These are phyloP conservation scores for Pulveroboletus sp. DNA, from an alignment of 768 basidiomycete species.

Conservation along the genomic window DNA sequence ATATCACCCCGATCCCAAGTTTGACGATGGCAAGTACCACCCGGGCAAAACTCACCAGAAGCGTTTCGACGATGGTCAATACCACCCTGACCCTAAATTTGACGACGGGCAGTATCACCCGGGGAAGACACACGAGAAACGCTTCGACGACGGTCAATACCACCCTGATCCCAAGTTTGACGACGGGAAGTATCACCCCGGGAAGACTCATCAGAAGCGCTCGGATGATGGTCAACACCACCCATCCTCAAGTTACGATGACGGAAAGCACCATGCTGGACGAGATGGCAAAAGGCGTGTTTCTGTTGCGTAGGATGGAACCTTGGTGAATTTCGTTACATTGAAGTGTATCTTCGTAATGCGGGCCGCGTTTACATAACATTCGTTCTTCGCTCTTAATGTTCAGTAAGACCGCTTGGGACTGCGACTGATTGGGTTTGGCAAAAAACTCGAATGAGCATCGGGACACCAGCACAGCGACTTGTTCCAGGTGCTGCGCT, in stretches of 20 bases:
- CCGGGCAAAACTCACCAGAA: no score
- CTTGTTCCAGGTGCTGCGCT: no score
- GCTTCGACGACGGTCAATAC: slow-evolving; percentile 14
- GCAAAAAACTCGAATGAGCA: no score
- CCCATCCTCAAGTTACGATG: background rate
- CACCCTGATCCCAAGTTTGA: background rate
- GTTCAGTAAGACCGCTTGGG: no score
- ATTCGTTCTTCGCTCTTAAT: no score
- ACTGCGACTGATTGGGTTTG: no score
- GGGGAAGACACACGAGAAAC: background rate
- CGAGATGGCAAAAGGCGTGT: no score
- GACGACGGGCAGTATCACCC: slow-evolving; percentile 7
- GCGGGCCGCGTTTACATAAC: no score
- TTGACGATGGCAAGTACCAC: slow-evolving; percentile 2
- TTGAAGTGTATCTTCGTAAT: no score
- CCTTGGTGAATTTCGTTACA: no score
- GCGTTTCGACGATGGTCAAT: slow-evolving; percentile 13
- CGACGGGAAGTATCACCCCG: slow-evolving; percentile 10
- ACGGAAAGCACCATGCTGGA: background rate
- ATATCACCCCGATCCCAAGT: slow-evolving; percentile 6
- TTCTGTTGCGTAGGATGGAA: no score
- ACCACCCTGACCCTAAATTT: slow-evolving; percentile 3
- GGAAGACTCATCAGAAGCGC: background rate
- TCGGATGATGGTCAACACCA: slow-evolving; percentile 9
- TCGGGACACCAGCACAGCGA: no score